Percentiles rank a stretch among this genome's conserved stretches.
These are phyloP conservation scores for Dissophora ornata DNA, from an alignment of 192 early-diverging fungal species.

Conservation along the genomic window DNA sequence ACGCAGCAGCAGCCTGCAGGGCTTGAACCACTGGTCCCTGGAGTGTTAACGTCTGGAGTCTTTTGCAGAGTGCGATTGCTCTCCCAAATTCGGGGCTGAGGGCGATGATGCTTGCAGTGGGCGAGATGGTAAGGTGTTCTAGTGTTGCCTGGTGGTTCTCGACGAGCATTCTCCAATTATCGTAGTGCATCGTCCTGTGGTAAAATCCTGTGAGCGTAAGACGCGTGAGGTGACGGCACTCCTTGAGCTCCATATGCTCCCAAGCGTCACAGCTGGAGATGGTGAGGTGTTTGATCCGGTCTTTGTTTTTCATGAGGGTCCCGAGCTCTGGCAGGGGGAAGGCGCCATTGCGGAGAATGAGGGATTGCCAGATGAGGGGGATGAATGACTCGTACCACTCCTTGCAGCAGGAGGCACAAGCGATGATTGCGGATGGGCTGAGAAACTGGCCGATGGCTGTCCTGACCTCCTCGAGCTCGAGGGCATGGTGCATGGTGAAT, in stretches of 20 bases:
- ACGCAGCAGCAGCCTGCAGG: background rate
- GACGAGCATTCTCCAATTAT: background rate
- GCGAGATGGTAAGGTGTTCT: too few relatives aligned
- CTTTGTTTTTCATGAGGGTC: background rate
- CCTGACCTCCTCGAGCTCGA: conserved; percentile 5
- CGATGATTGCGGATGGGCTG: background rate
- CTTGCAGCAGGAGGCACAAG: background rate
- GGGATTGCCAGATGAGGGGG: conserved; percentile 8
- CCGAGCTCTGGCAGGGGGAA: background rate
- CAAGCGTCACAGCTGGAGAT: background rate
- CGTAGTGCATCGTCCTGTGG: background rate
- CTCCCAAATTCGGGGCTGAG: background rate
- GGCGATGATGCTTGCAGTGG: background rate
- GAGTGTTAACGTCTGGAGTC: background rate
- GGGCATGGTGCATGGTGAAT: conserved; percentile 8
- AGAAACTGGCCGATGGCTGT: conserved; percentile 1
- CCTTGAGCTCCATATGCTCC: background rate
- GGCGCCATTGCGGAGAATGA: background rate
- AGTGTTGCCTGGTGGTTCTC: background rate
- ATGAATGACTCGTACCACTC: conserved; percentile 9
- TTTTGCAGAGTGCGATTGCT: background rate
- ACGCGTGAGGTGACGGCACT: background rate
- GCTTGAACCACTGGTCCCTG: background rate
- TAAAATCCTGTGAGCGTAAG: background rate
- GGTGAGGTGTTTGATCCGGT: conserved; percentile 1